phyloP scores from a whole-genome alignment of 208 protist species.

The Herpetomonas samuelpessoai region DNA sequence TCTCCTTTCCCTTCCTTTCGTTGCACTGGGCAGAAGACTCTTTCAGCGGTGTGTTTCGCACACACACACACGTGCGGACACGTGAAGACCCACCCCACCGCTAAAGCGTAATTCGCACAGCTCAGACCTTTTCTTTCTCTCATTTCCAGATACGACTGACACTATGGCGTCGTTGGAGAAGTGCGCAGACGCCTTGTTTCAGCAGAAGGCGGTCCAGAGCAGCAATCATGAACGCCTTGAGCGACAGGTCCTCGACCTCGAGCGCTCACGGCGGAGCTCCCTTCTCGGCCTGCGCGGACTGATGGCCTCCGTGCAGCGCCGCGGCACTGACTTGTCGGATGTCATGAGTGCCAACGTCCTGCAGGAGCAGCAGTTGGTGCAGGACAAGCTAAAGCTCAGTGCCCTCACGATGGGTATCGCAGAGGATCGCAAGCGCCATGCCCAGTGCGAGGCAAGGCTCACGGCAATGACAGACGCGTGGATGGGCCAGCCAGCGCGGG shows the following conservation, averaged over 20 bases:
- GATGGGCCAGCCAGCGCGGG: constrained; percentile 33
- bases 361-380: constrained; percentile 47
- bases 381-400: constrained; percentile 41
- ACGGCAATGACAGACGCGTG: constrained; percentile 30
- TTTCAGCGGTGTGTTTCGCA: too few species aligned
- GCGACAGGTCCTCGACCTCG: constrained; percentile 52
- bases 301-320: constrained; percentile 55
- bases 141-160: too few species aligned
- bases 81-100: too few species aligned
- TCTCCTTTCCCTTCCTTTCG: too few species aligned
- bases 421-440: constrained; percentile 19
- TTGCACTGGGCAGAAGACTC: too few species aligned
- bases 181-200: constrained; percentile 71
- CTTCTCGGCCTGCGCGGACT: constrained; percentile 45
- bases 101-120: too few species aligned
- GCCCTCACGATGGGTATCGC: constrained; percentile 32
- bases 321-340: constrained; percentile 45
- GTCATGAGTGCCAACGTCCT: constrained; percentile 32
- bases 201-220: constrained; percentile 68
- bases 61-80: too few species aligned
- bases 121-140: background rate
- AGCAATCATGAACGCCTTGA: constrained; percentile 66
- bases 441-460: constrained; percentile 21
- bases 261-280: constrained; percentile 37
- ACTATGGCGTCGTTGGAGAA: constrained; percentile 51